phyloP scores from a whole-genome alignment of 345 rosid genomes.

The Orychophragmus violaceus region DNA sequence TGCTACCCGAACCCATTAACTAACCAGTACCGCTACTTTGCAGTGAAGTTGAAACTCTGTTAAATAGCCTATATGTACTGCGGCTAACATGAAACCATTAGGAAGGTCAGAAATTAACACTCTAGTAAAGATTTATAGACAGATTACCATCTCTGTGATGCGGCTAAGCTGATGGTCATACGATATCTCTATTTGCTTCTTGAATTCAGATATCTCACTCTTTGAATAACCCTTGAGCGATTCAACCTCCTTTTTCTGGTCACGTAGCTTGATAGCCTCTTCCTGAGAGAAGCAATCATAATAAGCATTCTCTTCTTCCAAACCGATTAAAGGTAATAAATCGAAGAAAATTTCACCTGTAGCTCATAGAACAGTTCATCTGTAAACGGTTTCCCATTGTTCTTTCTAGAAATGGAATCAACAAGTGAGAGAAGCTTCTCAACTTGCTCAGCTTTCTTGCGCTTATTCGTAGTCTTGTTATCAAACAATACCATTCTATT shows the following conservation, averaged over 20 bases:
- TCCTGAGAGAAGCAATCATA: conserved; percentile 32
- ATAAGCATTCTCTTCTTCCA: conserved; percentile 1
- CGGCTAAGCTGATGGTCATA: conserved; percentile 62
- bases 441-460: conserved; percentile 52
- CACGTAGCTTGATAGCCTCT: conserved; percentile 61
- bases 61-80: not conserved
- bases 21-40: too few species aligned
- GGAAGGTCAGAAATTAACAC: not conserved
- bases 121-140: not conserved
- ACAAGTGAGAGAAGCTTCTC: conserved; percentile 61
- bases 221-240: conserved; percentile 54
- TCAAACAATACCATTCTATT: conserved; percentile 64
- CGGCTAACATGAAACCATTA: not conserved
- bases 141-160: conserved; percentile 45
- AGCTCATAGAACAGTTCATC: conserved; percentile 65
- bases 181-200: conserved; percentile 52
- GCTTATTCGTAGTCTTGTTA: conserved; percentile 66
- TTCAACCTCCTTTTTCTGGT: conserved; percentile 56
- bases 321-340: not conserved
- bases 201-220: conserved; percentile 47
- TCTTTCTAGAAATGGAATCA: conserved; percentile 39
- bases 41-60: not conserved
- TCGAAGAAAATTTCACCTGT: conserved; percentile 52
- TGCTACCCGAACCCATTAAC: too few species aligned
- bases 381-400: conserved; percentile 70